These are phyloP conservation scores for Mycena albidolilacea DNA, from an alignment of 768 basidiomycete genomes.

Conservation along the genomic window DNA sequence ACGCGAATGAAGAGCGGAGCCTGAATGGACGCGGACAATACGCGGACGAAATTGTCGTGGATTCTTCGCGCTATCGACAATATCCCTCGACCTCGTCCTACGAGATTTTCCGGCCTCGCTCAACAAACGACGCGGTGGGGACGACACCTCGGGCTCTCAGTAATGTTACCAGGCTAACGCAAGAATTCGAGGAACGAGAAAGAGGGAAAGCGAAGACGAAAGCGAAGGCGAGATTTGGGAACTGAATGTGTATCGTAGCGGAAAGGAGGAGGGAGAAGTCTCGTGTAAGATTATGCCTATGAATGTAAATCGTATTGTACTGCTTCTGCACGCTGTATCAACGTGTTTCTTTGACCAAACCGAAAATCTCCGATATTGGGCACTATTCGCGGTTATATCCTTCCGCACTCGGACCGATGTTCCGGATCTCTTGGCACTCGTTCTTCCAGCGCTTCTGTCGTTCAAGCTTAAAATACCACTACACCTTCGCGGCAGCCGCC, in stretches of 20 bases:
- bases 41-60: constrained; percentile 9
- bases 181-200: constrained; percentile 12
- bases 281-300: neutral
- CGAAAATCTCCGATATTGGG: neutral
- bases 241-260: neutral
- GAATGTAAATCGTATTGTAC: neutral
- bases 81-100: constrained; percentile 13
- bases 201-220: constrained; percentile 11
- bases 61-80: neutral
- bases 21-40: neutral
- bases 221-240: neutral
- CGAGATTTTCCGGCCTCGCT: constrained; percentile 13
- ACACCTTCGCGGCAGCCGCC: neutral
- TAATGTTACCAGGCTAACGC: constrained; percentile 9
- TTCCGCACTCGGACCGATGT: constrained; percentile 1
- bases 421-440: neutral
- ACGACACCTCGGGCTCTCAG: constrained; percentile 12
- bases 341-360: constrained; percentile 7
- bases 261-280: neutral
- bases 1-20: neutral
- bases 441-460: neutral
- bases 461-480: neutral
- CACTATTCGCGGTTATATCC: neutral
- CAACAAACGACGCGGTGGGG: neutral
- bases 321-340: constrained; percentile 20